A percentile compares a stretch with the other conserved stretches of the same genome.
Conservation (phyloP, 257 asterid species). For the Solanum chiquidenum region DNA sequence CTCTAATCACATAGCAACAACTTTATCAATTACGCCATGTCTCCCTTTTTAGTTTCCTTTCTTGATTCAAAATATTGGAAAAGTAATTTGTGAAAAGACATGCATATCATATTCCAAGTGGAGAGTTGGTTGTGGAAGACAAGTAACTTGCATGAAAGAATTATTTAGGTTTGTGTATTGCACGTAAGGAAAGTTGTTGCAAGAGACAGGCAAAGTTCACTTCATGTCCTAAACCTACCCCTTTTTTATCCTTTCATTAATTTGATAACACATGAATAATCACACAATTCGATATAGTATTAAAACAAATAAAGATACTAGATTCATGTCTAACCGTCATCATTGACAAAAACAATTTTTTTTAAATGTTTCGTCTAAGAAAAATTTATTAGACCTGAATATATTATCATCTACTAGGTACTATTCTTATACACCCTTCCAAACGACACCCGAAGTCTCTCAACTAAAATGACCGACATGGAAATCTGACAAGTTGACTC, state of each 20-base stretch:
- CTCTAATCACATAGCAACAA: neutral
- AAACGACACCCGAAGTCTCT: neutral
- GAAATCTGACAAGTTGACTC: neutral
- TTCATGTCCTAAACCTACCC: neutral
- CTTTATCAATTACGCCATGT: neutral
- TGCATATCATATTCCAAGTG: neutral
- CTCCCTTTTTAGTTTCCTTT: neutral
- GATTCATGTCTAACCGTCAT: neutral
- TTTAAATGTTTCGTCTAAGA: neutral
- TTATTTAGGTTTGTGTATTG: constrained; percentile 9
- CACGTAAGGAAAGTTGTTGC: constrained; percentile 4
- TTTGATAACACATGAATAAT: neutral
- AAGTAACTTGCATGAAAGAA: constrained; percentile 1
- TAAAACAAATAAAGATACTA: neutral
- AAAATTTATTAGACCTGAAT: neutral
- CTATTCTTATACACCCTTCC: neutral
- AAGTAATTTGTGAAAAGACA: neutral
- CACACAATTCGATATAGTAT: neutral
- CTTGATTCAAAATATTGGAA: neutral
- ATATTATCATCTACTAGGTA: neutral
- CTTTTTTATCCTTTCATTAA: neutral
- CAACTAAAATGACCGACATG: neutral
- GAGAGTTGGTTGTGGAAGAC: neutral
- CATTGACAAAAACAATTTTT: neutral
- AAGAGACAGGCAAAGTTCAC: neutral